Evolutionary conservation across 2,329 filamentous ascomycete genomes (phyloP).

Genomic region (Zymoseptoria tritici): DNA sequence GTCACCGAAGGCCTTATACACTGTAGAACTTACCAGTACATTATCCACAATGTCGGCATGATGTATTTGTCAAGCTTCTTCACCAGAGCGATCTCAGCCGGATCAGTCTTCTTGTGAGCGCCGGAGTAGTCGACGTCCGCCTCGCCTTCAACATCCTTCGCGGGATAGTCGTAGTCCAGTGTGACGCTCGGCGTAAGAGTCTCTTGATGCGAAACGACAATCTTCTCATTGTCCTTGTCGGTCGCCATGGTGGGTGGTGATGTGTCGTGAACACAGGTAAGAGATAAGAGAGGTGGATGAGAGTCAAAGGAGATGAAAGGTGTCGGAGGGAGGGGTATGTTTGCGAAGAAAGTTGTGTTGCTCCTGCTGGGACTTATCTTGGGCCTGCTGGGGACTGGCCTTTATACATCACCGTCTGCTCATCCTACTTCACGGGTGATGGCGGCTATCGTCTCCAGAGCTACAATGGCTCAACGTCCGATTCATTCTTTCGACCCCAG

Average conservation of each 20-base stretch:
- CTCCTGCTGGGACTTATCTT: background rate
- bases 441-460: background rate
- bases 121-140: slow-evolving; percentile 23
- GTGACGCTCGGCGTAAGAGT: slow-evolving; percentile 9
- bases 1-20: background rate
- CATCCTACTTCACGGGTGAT: background rate
- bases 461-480: background rate
- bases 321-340: background rate
- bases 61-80: slow-evolving; percentile 26
- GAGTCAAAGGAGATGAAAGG: background rate
- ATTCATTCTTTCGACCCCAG: background rate
- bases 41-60: slow-evolving; percentile 24
- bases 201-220: slow-evolving; percentile 6
- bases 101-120: slow-evolving; percentile 28
- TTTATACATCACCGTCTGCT: background rate
- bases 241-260: slow-evolving; percentile 8
- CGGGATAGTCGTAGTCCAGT: slow-evolving; percentile 5
- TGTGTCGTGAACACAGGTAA: background rate
- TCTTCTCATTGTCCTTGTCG: slow-evolving; percentile 9
- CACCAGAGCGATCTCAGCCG: slow-evolving; percentile 24
- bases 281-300: background rate
- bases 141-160: slow-evolving; percentile 4
- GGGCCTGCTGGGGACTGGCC: background rate
- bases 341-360: background rate
- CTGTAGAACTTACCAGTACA: slow-evolving; percentile 12